These are phyloP conservation scores for Candida caryicola DNA, from an alignment of 805 yeast species.

Conservation along the genomic window DNA sequence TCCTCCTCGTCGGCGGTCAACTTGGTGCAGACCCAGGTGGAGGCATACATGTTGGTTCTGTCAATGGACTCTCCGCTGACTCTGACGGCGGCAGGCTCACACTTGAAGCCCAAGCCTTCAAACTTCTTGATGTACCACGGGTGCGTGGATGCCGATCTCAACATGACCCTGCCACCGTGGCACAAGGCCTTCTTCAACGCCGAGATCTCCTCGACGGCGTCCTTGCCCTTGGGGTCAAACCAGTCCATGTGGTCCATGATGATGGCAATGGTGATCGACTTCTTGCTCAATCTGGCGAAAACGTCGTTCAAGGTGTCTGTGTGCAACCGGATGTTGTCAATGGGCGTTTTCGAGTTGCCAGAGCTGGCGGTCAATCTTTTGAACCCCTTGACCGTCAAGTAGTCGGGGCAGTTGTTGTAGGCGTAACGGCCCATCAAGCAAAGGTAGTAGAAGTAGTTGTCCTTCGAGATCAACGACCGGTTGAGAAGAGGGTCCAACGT, in stretches of 20 bases:
- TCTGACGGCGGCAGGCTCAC: constrained; percentile 70
- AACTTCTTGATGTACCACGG: constrained; percentile 80
- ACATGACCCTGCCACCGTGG: constrained; percentile 68
- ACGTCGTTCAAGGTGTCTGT: constrained; percentile 79
- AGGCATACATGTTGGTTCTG: constrained; percentile 83
- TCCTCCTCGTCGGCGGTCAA: constrained; percentile 10
- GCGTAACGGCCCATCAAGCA: constrained; percentile 61
- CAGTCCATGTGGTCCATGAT: constrained; percentile 94
- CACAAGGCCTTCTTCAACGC: constrained; percentile 62
- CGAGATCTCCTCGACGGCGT: constrained; percentile 62
- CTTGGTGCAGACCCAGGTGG: constrained; percentile 82
- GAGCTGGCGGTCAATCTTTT: constrained; percentile 39
- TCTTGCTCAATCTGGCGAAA: constrained; percentile 57
- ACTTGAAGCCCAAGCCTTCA: constrained; percentile 63
- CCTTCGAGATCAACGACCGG: constrained; percentile 60
- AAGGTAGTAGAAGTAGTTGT: constrained; percentile 77
- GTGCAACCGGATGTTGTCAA: constrained; percentile 71
- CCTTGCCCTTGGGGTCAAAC: constrained; percentile 67
- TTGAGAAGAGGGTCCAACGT: constrained; percentile 74
- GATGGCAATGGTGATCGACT: constrained; percentile 70
- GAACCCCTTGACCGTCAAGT: constrained; percentile 60
- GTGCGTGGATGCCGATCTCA: constrained; percentile 66
- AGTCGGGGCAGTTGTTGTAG: constrained; percentile 69
- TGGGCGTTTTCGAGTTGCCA: constrained; percentile 39
- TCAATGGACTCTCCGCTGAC: constrained; percentile 64